A percentile compares a stretch with the other conserved stretches of the same genome.
Conservation (phyloP, 306 rosid genomes). For the Cicer judaicum region DNA sequence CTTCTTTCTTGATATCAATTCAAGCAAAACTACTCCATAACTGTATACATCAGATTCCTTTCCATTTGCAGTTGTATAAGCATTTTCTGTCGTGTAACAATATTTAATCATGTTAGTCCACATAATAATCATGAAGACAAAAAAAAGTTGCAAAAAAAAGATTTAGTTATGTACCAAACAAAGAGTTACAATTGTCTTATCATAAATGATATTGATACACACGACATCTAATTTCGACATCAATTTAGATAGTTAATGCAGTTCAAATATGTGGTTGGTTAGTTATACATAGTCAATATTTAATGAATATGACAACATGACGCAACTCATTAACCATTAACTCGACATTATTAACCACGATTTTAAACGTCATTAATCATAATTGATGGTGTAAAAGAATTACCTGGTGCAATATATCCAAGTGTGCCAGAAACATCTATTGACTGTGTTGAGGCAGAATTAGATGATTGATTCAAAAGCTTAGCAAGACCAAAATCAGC, state of each 20-base stretch:
- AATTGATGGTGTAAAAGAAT: background rate
- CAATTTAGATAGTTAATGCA: no score
- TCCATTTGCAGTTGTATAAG: constrained; percentile 53
- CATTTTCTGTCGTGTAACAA: constrained; percentile 62
- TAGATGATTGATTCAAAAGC: constrained; percentile 65
- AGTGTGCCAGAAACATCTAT: constrained; percentile 59
- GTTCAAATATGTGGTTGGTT: no score
- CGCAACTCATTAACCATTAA: no score
- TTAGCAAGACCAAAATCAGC: constrained; percentile 83
- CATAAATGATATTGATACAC: no score
- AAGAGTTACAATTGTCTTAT: no score
- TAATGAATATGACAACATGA: no score
- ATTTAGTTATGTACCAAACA: background rate
- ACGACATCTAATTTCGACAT: no score
- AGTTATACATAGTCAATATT: no score
- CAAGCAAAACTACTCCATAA: constrained; percentile 77
- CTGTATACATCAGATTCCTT: constrained; percentile 74
- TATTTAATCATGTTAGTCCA: constrained; percentile 24
- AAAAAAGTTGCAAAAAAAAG: background rate
- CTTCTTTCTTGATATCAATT: constrained; percentile 73
- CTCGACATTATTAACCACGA: no score
- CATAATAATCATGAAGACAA: background rate
- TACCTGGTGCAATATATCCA: constrained; percentile 88
- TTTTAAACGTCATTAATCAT: no score
- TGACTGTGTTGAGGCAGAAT: constrained; percentile 52